phyloP scores from a whole-genome alignment of 768 basidiomycete genomes.

The Rubroboletus pulcherrimus region DNA sequence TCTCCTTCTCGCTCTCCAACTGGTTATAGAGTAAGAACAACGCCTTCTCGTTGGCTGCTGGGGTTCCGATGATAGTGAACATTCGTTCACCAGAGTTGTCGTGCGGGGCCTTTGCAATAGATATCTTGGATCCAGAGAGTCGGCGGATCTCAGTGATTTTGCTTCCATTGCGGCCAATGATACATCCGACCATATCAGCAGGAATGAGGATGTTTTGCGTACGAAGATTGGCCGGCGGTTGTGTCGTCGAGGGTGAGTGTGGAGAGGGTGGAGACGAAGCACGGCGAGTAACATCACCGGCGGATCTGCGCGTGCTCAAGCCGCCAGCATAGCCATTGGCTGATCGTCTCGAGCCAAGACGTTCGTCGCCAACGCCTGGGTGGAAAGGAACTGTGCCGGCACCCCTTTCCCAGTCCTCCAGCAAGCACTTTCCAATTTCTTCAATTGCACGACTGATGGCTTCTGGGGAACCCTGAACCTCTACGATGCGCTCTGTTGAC shows the following conservation, averaged over 20 bases:
- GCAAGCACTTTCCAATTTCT: conserved; percentile 92
- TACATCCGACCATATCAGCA: conserved; percentile 97
- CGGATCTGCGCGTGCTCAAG: conserved; percentile 54
- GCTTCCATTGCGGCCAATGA: conserved; percentile 93
- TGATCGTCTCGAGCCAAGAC: conserved; percentile 47
- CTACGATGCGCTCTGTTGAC: conserved; percentile 98
- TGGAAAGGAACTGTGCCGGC: conserved; percentile 94
- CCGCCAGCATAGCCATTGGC: conserved; percentile 52
- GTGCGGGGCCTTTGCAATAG: conserved; percentile 98
- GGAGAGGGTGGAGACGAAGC: conserved; percentile 40
- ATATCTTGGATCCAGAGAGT: conserved; percentile 95
- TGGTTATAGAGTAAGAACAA: conserved; percentile 97
- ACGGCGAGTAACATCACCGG: conserved; percentile 50
- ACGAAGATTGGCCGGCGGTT: conserved; percentile 75
- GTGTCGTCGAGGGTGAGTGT: conserved; percentile 45
- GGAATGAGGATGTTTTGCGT: conserved; percentile 99
- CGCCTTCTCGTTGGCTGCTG: conserved; percentile 96
- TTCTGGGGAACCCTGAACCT: conserved; percentile 92
- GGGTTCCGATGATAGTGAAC: conserved; percentile 98
- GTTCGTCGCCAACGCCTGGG: conserved; percentile 79
- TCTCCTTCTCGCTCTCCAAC: conserved; percentile 93
- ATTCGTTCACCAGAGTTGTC: conserved; percentile 99
- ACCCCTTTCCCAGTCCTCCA: conserved; percentile 96
- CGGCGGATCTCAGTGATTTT: conserved; percentile 99
- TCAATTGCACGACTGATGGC: conserved; percentile 89